phyloP scores from a whole-genome alignment of 192 early-diverging fungal species.

The Hyaloraphidium curvatum region DNA sequence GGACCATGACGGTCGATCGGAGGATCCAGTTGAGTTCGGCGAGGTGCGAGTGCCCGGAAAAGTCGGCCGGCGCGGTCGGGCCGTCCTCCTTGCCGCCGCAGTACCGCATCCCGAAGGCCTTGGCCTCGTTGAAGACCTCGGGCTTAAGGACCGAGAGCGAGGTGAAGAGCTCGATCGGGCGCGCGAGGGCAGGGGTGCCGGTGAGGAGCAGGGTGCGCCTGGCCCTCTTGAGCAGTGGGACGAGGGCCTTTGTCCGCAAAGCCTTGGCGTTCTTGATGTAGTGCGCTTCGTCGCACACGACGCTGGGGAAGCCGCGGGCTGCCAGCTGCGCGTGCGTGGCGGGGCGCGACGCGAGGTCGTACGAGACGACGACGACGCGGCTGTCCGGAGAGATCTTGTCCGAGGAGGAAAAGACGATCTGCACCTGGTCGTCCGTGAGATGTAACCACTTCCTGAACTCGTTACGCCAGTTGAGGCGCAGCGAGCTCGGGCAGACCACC shows the following conservation, averaged over 20 bases:
- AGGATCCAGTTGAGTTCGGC: constrained; percentile 21
- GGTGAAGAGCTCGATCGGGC: constrained; percentile 14
- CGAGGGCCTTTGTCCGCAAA: constrained; percentile 17
- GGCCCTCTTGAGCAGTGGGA: constrained; percentile 13
- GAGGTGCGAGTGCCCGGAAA: constrained; percentile 15
- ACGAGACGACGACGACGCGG: constrained; percentile 16
- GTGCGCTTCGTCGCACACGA: constrained; percentile 25
- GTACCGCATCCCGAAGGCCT: constrained; percentile 14
- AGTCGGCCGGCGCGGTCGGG: not conserved
- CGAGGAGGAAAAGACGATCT: constrained; percentile 12
- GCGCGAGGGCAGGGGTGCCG: constrained; percentile 14
- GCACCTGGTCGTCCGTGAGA: constrained; percentile 14
- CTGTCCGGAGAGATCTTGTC: not conserved
- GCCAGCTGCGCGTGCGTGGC: constrained; percentile 5
- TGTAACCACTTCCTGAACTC: constrained; percentile 26
- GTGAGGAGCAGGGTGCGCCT: constrained; percentile 7
- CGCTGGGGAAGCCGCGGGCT: constrained; percentile 8
- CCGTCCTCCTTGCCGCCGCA: constrained; percentile 10
- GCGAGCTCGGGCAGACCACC: constrained; percentile 21
- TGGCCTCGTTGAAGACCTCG: constrained; percentile 10
- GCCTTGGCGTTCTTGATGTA: constrained; percentile 23
- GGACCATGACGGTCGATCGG: constrained; percentile 20
- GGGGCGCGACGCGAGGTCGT: constrained; percentile 15
- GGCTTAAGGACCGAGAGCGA: constrained; percentile 9
- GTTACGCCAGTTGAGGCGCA: constrained; percentile 17